Conservation (phyloP, 2,329 filamentous ascomycete genomes). For the Knoxdaviesia capensis region DNA sequence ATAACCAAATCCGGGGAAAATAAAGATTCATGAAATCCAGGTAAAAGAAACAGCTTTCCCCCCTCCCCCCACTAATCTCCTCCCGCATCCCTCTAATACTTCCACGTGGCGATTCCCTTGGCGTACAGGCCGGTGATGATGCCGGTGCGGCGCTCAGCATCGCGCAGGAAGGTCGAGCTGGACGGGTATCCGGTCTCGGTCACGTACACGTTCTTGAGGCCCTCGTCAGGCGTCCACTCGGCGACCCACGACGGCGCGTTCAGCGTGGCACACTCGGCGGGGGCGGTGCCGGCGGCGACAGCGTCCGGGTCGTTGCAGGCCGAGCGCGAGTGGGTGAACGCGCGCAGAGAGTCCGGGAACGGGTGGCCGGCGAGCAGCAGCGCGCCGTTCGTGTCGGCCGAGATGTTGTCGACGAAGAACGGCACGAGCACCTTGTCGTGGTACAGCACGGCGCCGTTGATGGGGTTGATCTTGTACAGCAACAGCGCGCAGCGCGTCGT, state of each 20-base stretch:
- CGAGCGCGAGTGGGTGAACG: conserved; percentile 13
- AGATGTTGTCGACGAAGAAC: conserved; percentile 21
- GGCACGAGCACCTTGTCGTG: conserved; percentile 8
- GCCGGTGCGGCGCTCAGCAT: conserved; percentile 11
- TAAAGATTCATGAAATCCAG: no score
- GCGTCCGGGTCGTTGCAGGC: conserved; percentile 13
- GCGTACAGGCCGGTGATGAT: conserved; percentile 18
- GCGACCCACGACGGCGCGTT: conserved; percentile 11
- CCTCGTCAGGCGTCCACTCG: conserved; percentile 14
- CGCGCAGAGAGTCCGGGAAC: conserved; percentile 12
- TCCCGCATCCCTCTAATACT: no score
- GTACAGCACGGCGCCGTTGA: neutral
- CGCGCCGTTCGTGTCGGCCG: conserved; percentile 10
- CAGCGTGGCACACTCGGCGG: conserved; percentile 2
- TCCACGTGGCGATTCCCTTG: conserved; percentile 10
- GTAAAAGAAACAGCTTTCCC: no score
- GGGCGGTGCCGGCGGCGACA: neutral
- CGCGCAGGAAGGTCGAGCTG: conserved; percentile 14
- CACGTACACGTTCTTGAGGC: conserved; percentile 14
- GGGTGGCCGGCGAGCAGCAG: conserved; percentile 20
- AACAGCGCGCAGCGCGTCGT: conserved; percentile 11
- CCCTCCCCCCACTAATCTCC: no score
- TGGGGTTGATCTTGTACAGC: conserved; percentile 10
- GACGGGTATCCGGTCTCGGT: conserved; percentile 13
- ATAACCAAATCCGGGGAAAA: no score